These are phyloP conservation scores for Xylariaceae sp. DNA, from an alignment of 2,329 filamentous ascomycete genomes.

Conservation along the genomic window DNA sequence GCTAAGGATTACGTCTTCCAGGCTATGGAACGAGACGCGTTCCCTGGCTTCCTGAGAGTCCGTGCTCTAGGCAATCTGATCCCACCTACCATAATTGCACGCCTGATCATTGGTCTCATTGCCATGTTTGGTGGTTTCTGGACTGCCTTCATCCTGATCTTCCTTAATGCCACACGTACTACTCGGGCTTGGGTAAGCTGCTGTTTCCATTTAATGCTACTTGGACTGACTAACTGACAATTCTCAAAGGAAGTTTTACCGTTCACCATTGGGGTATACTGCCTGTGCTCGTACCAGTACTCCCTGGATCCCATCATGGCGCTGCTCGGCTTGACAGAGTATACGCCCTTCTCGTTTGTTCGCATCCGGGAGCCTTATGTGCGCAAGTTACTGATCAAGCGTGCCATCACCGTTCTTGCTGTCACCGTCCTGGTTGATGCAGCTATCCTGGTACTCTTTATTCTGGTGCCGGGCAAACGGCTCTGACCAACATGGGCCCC, in stretches of 20 bases:
- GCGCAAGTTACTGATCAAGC: slow-evolving; percentile 74
- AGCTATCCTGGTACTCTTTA: slow-evolving; percentile 82
- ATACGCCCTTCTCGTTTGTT: slow-evolving; percentile 90
- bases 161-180: slow-evolving; percentile 68
- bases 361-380: slow-evolving; percentile 87
- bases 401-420: slow-evolving; percentile 72
- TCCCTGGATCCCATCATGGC: slow-evolving; percentile 89
- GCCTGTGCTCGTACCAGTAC: slow-evolving; percentile 88
- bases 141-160: slow-evolving; percentile 89
- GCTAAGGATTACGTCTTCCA: slow-evolving; percentile 99
- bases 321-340: slow-evolving; percentile 86
- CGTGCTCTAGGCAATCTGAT: slow-evolving; percentile 96
- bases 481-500: slow-evolving; percentile 42
- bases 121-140: slow-evolving; percentile 90
- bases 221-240: background rate
- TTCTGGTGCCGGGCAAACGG: slow-evolving; percentile 86
- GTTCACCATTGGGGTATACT: slow-evolving; percentile 86
- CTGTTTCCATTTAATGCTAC: too few species aligned
- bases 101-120: slow-evolving; percentile 78
- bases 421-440: slow-evolving; percentile 73
- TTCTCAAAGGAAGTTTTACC: slow-evolving; percentile 63
- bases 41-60: slow-evolving; percentile 88
- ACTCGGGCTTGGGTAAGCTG: slow-evolving; percentile 78
- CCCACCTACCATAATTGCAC: slow-evolving; percentile 78
- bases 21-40: slow-evolving; percentile 99